Percentiles rank a stretch among this genome's conserved stretches.
Evolutionary conservation across 257 asterid species (phyloP).

Genomic region (Echium plantagineum): DNA sequence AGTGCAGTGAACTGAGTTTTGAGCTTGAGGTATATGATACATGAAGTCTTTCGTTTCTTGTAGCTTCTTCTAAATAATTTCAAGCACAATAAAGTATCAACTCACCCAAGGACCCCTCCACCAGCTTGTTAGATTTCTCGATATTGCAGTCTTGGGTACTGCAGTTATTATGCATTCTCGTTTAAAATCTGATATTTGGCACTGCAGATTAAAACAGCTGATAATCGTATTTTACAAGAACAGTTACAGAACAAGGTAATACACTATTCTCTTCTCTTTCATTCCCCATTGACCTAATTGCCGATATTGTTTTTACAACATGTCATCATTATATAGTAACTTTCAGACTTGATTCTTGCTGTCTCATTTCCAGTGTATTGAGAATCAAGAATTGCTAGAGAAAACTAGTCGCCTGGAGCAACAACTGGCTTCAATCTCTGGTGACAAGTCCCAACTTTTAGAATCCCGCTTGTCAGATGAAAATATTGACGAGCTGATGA

Average conservation of each 20-base stretch:
- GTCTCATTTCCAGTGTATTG: constrained; percentile 48
- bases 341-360: constrained; percentile 14
- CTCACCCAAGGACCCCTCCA: too few relatives aligned
- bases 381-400: constrained; percentile 64
- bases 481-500: constrained; percentile 49
- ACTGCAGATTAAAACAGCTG: constrained; percentile 85
- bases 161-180: too few relatives aligned
- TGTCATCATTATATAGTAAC: not conserved
- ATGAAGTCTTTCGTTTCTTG: constrained; percentile 2
- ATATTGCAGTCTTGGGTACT: not conserved
- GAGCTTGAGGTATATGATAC: constrained; percentile 73
- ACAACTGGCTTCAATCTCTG: constrained; percentile 42
- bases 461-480: constrained; percentile 45
- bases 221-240: constrained; percentile 86
- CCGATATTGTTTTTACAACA: not conserved
- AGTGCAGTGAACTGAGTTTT: constrained; percentile 76
- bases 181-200: constrained; percentile 2
- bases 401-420: constrained; percentile 50
- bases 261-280: not conserved
- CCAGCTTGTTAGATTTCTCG: not conserved
- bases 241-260: constrained; percentile 82
- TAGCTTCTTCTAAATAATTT: not conserved
- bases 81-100: too few relatives aligned
- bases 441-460: constrained; percentile 31
- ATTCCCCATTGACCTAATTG: not conserved